These are phyloP conservation scores for Aspergillus cavernicola DNA, from an alignment of 495 filamentous ascomycete species.

Conservation along the genomic window DNA sequence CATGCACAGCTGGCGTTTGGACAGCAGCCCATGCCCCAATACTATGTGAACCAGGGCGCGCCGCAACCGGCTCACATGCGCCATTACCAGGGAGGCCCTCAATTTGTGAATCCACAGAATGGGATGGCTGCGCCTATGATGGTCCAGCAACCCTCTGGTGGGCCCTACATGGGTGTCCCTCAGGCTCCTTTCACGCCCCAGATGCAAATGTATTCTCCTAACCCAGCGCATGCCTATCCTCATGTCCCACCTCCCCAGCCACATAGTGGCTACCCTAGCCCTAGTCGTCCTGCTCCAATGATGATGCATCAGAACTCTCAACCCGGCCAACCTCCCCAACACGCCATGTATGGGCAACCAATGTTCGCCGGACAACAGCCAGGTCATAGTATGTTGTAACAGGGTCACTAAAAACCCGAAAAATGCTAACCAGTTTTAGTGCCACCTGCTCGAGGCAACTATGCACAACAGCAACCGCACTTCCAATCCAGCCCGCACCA, in stretches of 20 bases:
- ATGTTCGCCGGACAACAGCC: constrained; percentile 60
- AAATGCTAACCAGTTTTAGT: constrained; percentile 41
- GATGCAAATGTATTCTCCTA: constrained; percentile 72
- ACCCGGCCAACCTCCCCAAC: constrained; percentile 59
- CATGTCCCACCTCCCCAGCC: constrained; percentile 61
- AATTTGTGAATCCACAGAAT: constrained; percentile 63
- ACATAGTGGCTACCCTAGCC: constrained; percentile 79
- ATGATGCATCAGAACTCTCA: constrained; percentile 83
- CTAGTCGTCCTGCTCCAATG: constrained; percentile 70
- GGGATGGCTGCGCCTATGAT: constrained; percentile 74
- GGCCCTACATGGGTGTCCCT: constrained; percentile 50
- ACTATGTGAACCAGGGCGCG: constrained; percentile 62
- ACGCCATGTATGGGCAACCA: constrained; percentile 63
- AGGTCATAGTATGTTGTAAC: constrained; percentile 59
- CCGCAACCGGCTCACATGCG: constrained; percentile 45
- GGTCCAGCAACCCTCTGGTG: constrained; percentile 68
- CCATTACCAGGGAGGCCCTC: constrained; percentile 48
- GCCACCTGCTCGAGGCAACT: constrained; percentile 55
- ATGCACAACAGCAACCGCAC: constrained; percentile 56
- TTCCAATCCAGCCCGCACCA: constrained; percentile 65
- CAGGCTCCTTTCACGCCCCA: constrained; percentile 59
- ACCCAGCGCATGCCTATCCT: constrained; percentile 62
- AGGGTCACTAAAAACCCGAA: background rate
- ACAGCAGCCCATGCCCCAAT: constrained; percentile 71
- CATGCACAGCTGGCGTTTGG: constrained; percentile 65